Base-by-base conservation (phyloP, 208 protist species). In the Wallacemonas sp. region DNA sequence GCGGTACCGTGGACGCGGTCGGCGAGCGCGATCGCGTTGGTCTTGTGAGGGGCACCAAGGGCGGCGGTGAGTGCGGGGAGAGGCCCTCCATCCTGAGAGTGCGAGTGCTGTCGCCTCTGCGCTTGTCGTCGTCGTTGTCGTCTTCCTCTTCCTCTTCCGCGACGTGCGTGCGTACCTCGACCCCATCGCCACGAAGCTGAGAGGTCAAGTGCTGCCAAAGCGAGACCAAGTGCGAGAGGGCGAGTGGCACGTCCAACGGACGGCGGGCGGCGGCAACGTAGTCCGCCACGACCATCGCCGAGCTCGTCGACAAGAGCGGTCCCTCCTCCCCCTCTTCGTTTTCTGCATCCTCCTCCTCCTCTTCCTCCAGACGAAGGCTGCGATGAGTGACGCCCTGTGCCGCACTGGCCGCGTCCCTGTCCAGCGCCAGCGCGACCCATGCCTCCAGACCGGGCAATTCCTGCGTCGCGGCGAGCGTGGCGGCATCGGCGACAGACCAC, bases 291-390 rank as follows among this genome's bases (percentile, higher is more conserved):
- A 59, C 52, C 31, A 59, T 14, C 29, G 52, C 52, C 29, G 52
- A 33, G 25, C 18, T 7, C 16, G 14, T 3, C 31, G 52, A 26
- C 52, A 59, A 41, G 11, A 33, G 16, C 16, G 25, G 38, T 38
- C 16, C 18, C 20, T 61, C 54, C 22, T 46, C 54, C 39, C 68
- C 76, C 3, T 52, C 76, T 33, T 66, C 33, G 31, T 57, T 65
- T 29, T 80, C 75, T 8, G 46, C 72, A 3, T 61, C 61, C n/a
- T n/a, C n/a, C n/a, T n/a, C n/a, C n/a, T n/a, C n/a, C n/a, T n/a
- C n/a, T n/a, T n/a, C n/a, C n/a, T n/a, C n/a, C n/a, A n/a, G n/a
- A n/a, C n/a, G n/a, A n/a, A n/a, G n/a, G n/a, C n/a, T n/a, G n/a
- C n/a, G n/a, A n/a, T n/a, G n/a, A n/a, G n/a, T n/a, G n/a, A n/a